Conservation (phyloP, 768 basidiomycete genomes). For the Termitomyces sp. region DNA sequence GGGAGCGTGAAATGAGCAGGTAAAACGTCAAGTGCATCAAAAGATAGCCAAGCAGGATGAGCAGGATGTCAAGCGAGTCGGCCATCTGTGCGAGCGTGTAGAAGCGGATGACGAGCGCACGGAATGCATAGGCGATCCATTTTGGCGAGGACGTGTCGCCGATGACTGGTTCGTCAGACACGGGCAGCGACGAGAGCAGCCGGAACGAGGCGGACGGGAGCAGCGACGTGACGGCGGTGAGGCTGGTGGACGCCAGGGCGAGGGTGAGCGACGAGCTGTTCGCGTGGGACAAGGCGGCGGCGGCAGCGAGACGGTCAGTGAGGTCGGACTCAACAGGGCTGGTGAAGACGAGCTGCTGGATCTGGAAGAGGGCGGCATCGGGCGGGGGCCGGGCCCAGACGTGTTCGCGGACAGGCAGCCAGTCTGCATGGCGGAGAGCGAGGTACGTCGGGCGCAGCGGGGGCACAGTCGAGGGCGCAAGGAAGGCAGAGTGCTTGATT, state of each 20-base stretch:
- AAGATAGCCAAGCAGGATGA: constrained; percentile 89
- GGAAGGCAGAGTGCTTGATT: constrained; percentile 84
- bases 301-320: constrained; percentile 17
- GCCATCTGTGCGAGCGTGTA: constrained; percentile 58
- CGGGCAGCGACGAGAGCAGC: constrained; percentile 36
- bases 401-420: constrained; percentile 55
- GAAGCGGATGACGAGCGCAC: constrained; percentile 20
- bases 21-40: constrained; percentile 97
- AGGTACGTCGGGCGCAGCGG: constrained; percentile 53
- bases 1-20: constrained; percentile 82
- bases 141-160: constrained; percentile 75
- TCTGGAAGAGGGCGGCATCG: constrained; percentile 41
- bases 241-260: constrained; percentile 33
- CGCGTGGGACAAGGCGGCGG: constrained; percentile 17
- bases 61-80: constrained; percentile 91
- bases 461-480: constrained; percentile 49
- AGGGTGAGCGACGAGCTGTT: constrained; percentile 30
- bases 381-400: constrained; percentile 40
- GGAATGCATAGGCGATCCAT: constrained; percentile 87
- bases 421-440: constrained; percentile 48
- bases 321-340: constrained; percentile 33
- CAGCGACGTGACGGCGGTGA: constrained; percentile 14
- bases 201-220: constrained; percentile 13
- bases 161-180: constrained; percentile 26
- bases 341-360: constrained; percentile 71